Conservation (phyloP, 345 rosid species). For the Dimocarpus longan region DNA sequence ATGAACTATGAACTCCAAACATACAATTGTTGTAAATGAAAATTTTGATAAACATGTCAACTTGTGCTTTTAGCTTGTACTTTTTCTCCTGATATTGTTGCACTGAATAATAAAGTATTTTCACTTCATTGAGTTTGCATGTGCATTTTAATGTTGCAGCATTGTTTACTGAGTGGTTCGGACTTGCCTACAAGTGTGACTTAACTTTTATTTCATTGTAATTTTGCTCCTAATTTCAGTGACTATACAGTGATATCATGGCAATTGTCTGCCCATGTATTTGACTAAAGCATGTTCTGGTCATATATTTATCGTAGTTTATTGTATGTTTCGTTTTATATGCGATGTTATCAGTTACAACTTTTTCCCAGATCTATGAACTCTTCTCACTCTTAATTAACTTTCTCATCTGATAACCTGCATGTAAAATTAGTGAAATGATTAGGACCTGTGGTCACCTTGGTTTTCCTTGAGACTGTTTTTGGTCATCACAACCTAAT, state of each 20-base stretch:
- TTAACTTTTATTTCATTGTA: background rate
- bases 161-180: background rate
- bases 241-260: background rate
- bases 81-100: slow-evolving; percentile 8
- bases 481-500: background rate
- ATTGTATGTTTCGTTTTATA: background rate
- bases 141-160: background rate
- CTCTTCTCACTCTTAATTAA: too few relatives aligned
- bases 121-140: background rate
- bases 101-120: background rate
- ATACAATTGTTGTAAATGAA: background rate
- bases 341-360: background rate
- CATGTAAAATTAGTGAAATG: background rate
- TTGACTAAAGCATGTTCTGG: background rate
- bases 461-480: background rate
- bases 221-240: background rate
- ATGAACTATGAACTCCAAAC: background rate
- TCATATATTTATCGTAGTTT: too few relatives aligned
- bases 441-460: background rate
- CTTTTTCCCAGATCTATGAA: background rate
- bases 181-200: background rate
- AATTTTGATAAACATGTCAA: background rate
- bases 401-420: background rate
- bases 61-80: background rate
- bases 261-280: background rate